Evolutionary conservation across 2,329 filamentous ascomycete genomes (phyloP), one percentile per base, ranked within the genome.

Genomic region (Decorospora gaudefroyi): DNA sequence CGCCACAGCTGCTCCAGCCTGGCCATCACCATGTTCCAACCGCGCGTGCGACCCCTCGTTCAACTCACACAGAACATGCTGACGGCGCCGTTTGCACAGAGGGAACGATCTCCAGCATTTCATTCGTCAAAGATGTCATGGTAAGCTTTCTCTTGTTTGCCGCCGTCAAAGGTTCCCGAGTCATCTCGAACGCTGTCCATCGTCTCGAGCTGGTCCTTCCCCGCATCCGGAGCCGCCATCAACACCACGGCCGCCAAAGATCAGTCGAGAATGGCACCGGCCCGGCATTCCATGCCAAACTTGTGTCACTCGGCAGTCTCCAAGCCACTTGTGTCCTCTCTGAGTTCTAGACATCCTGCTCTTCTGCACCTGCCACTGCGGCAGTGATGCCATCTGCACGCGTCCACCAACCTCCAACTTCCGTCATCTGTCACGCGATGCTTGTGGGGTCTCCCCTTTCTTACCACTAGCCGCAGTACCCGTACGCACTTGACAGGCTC

Each of bases 61-160:
- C 53, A 26, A 42, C 17, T 21, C 17, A 33, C 37, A 27, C 37
- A 51, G 37, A 33, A 28, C 39, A 42, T 43, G 60, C 67, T 69
- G 53, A 69, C 60, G 42, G 45, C 39, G 45, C 44, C 57, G 38
- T 32, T 33, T 51, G 42, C n/a, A n/a, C 57, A 91, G 87, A 91
- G 78, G 87, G 88, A 52, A 91, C 88, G 35, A 84, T 91, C 53
- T 90, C 87, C 70, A 86, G 86, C 59, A 90, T 91, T 68, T 88
- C 85, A 59, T 91, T 91, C 72, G 88, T 91, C 72, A 88, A 88
- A 74, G 85, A 90, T 69, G 82, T 88, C 55, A 76, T 91, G 74
- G 88, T 91, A 82, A 81, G 86, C 56, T 46, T 55, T 41, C 42
- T 38, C 46, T 40, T 41, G 57, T 45, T 65, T 41, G 25, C 54